Percentiles rank a stretch among this genome's conserved stretches.
Conservation (phyloP, 1,284 basidiomycete species). For the Grifola frondosa region DNA sequence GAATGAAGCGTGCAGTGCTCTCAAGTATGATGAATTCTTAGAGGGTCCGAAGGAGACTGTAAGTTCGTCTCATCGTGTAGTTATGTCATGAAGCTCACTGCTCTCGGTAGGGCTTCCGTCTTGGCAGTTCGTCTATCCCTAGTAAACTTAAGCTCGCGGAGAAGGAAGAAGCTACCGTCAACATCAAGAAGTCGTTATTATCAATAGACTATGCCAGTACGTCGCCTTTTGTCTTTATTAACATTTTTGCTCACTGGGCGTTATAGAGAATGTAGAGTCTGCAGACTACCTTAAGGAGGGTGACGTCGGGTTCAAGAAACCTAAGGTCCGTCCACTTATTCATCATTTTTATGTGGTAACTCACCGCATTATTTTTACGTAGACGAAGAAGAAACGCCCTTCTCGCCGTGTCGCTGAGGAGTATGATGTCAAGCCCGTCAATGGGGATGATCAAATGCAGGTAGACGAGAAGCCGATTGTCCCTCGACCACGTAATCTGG, state of each 20-base stretch:
- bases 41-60: constrained; percentile 70
- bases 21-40: constrained; percentile 92
- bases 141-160: constrained; percentile 42
- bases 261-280: constrained; percentile 82
- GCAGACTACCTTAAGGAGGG: constrained; percentile 91
- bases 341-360: constrained; percentile 8
- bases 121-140: constrained; percentile 58
- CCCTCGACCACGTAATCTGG: constrained; percentile 65
- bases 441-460: constrained; percentile 64
- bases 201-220: constrained; percentile 90
- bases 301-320: constrained; percentile 92
- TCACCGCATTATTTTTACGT: constrained; percentile 6
- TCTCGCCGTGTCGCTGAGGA: constrained; percentile 69
- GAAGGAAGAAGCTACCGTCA: constrained; percentile 55
- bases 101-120: constrained; percentile 67
- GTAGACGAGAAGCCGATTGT: constrained; percentile 70
- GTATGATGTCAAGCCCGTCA: constrained; percentile 49
- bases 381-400: constrained; percentile 91
- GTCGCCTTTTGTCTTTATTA: constrained; percentile 31
- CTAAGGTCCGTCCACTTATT: constrained; percentile 54
- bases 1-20: constrained; percentile 81
- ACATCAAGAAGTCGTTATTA: constrained; percentile 79
- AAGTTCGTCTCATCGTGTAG: constrained; percentile 23
- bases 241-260: constrained; percentile 6
- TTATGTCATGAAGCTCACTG: constrained; percentile 7